These are phyloP conservation scores for Hymenoscyphus occultus DNA, from an alignment of 2,329 filamentous ascomycete genomes.

Conservation along the genomic window DNA sequence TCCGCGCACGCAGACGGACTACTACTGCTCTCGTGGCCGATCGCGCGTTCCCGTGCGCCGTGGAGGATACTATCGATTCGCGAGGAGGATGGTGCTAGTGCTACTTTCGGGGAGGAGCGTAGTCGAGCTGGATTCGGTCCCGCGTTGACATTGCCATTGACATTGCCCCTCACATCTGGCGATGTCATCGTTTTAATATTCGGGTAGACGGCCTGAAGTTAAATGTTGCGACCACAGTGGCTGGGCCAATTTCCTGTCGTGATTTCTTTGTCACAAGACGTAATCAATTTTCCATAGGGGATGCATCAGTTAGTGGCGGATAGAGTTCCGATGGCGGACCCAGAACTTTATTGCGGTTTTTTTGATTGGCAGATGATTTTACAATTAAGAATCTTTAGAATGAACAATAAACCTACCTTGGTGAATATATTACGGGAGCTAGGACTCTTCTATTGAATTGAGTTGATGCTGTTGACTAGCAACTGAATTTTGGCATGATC, in stretches of 20 bases:
- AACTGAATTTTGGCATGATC: neutral
- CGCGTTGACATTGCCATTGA: neutral
- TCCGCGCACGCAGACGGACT: neutral
- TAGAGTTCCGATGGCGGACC: neutral
- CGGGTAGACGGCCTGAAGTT: neutral
- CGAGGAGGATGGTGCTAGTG: neutral
- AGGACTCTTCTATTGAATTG: no score
- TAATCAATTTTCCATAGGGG: slow-evolving; percentile 9
- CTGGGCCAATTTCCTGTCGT: slow-evolving; percentile 13
- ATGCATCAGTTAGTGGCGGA: neutral
- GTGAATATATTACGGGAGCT: no score
- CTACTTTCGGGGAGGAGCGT: neutral
- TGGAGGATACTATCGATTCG: slow-evolving; percentile 27
- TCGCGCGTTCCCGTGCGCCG: slow-evolving; percentile 23
- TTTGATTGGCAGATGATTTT: neutral
- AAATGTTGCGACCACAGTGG: neutral
- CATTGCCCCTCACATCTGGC: neutral
- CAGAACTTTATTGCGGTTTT: neutral
- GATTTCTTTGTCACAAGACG: slow-evolving; percentile 27
- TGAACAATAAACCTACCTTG: no score
- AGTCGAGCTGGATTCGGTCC: neutral
- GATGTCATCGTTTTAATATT: neutral
- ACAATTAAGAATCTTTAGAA: no score
- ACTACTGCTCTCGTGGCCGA: slow-evolving; percentile 16
- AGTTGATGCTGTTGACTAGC: no score